Evolutionary conservation across 371 early-diverging fungal species (phyloP).

Genomic region (Circinella minor): DNA sequence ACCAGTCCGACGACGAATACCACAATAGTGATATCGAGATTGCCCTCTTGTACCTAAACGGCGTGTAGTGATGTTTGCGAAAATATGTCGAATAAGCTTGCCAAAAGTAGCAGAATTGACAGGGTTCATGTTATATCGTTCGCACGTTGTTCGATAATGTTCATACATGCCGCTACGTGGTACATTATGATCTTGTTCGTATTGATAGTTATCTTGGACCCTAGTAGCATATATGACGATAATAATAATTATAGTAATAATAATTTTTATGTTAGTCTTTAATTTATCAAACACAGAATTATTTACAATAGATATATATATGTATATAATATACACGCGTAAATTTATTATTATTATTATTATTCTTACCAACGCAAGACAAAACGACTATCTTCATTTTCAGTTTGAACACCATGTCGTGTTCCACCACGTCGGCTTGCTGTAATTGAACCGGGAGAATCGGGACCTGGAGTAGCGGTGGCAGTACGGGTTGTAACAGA

Average conservation of each 20-base stretch:
- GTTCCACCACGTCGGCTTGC: background rate
- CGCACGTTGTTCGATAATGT: constrained; percentile 59
- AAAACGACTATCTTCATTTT: constrained; percentile 4
- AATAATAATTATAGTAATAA: too few species aligned
- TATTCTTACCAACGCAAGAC: background rate
- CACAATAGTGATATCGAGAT: constrained; percentile 67
- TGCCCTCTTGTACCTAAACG: constrained; percentile 68
- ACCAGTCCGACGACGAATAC: constrained; percentile 35
- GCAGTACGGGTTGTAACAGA: too few species aligned
- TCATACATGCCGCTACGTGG: constrained; percentile 66
- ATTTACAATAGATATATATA: too few species aligned
- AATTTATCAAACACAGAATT: too few species aligned
- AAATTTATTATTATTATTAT: background rate
- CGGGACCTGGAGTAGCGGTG: background rate
- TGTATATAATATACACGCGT: too few species aligned
- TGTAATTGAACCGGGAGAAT: background rate
- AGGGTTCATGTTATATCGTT: constrained; percentile 40
- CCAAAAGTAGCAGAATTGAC: constrained; percentile 76
- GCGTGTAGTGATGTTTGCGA: constrained; percentile 65
- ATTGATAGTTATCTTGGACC: constrained; percentile 61
- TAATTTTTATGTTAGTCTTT: too few species aligned
- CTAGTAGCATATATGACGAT: constrained; percentile 16
- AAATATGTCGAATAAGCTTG: constrained; percentile 65
- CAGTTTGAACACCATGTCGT: constrained; percentile 4
- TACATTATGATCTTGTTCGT: constrained; percentile 56